A percentile compares a stretch with the other conserved stretches of the same genome.
Evolutionary conservation across 805 yeast species (phyloP).

Genomic region (Saturnispora besseyi): DNA sequence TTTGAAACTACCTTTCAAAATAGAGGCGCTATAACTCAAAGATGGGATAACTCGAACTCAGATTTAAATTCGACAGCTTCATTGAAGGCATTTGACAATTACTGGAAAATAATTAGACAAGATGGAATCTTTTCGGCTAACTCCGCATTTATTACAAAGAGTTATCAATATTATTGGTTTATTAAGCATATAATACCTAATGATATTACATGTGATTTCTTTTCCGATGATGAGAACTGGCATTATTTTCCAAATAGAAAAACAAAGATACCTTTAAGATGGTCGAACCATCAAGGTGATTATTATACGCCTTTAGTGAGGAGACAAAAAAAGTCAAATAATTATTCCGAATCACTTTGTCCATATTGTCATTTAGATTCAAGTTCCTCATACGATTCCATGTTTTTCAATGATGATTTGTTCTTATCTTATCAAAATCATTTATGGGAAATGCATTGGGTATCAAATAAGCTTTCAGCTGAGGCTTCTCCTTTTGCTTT

Average conservation of each 20-base stretch:
- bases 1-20: constrained; percentile 1
- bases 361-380: constrained; percentile 1
- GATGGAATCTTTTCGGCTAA: neutral
- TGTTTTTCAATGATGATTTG: constrained; percentile 1
- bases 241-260: neutral
- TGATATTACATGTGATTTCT: neutral
- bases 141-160: neutral
- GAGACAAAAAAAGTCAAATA: neutral
- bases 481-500: neutral
- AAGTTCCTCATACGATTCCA: neutral
- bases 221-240: neutral
- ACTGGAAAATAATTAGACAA: neutral
- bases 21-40: neutral
- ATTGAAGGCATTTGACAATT: neutral
- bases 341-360: neutral
- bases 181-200: neutral
- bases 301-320: constrained; percentile 2
- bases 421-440: constrained; percentile 1
- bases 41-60: neutral
- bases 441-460: constrained; percentile 4
- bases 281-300: neutral
- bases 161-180: neutral
- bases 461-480: neutral
- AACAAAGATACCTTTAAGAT: neutral
- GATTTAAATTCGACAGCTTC: neutral